Conservation (phyloP, 139 green algal species). For the Astrephomene gubernaculifera region DNA sequence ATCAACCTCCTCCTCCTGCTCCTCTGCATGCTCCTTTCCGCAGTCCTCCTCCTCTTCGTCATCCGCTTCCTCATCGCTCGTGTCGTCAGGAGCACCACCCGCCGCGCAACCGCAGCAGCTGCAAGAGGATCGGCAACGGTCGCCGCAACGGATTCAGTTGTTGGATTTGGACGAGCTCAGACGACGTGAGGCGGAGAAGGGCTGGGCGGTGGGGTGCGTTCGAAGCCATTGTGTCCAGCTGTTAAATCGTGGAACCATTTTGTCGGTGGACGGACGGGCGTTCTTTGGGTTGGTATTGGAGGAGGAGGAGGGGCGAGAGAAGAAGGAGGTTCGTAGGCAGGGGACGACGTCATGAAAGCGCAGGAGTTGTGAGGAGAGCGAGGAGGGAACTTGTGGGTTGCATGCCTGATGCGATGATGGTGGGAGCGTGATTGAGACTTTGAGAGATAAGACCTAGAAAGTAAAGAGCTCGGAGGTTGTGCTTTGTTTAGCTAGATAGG, state of each 20-base stretch:
- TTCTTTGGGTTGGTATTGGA: conserved; percentile 13
- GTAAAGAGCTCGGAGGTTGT: no score
- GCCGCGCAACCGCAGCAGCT: not conserved
- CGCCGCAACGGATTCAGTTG: not conserved
- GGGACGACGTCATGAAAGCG: no score
- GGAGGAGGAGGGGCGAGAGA: not conserved
- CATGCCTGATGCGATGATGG: no score
- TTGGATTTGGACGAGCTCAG: no score
- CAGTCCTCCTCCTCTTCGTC: not conserved
- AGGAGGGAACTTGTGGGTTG: no score
- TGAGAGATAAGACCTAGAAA: no score
- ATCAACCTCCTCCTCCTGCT: no score
- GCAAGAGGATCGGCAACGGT: not conserved
- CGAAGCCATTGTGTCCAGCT: conserved; percentile 19
- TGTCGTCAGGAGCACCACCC: not conserved
- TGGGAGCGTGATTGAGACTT: no score
- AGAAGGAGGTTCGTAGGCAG: no score
- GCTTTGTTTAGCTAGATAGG: no score
- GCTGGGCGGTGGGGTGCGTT: not conserved
- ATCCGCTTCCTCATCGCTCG: no score
- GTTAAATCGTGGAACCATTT: not conserved
- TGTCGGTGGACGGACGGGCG: conserved; percentile 14
- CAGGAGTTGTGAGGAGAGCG: no score
- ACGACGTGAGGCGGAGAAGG: not conserved
- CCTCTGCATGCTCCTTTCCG: not conserved